These are phyloP conservation scores for Amanita subjunquillea DNA, from an alignment of 768 basidiomycete species.

Conservation along the genomic window DNA sequence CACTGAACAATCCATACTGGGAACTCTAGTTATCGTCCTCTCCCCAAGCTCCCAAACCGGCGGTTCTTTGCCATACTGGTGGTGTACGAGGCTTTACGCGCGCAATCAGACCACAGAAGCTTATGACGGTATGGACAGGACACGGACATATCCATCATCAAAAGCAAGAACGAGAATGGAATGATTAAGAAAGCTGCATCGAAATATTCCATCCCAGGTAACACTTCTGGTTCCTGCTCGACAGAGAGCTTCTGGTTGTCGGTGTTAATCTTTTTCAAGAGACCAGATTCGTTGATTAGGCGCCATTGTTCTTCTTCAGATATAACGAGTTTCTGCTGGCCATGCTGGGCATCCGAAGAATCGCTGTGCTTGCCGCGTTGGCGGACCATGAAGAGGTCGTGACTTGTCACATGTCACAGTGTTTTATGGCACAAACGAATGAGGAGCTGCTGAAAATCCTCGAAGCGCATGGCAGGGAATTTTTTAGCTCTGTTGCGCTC, in stretches of 20 bases:
- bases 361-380: neutral
- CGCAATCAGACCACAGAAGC: constrained; percentile 1
- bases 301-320: constrained; percentile 75
- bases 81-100: constrained; percentile 55
- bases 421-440: constrained; percentile 16
- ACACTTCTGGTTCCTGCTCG: constrained; percentile 30
- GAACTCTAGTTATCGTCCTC: constrained; percentile 54
- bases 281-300: constrained; percentile 54
- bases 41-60: constrained; percentile 37
- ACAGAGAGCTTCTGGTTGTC: constrained; percentile 3
- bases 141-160: constrained; percentile 81
- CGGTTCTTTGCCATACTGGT: constrained; percentile 63
- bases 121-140: neutral
- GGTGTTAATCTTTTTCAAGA: constrained; percentile 28
- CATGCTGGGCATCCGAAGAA: constrained; percentile 12
- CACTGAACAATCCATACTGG: constrained; percentile 44
- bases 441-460: constrained; percentile 30
- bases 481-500: constrained; percentile 30
- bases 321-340: constrained; percentile 32
- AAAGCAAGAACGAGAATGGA: constrained; percentile 62
- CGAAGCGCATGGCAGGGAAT: constrained; percentile 36
- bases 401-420: neutral
- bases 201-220: constrained; percentile 56
- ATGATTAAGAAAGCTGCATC: constrained; percentile 54
- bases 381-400: neutral